Evolutionary conservation across 129 eudicot species (phyloP).

Genomic region (Escallonia herrerae): DNA sequence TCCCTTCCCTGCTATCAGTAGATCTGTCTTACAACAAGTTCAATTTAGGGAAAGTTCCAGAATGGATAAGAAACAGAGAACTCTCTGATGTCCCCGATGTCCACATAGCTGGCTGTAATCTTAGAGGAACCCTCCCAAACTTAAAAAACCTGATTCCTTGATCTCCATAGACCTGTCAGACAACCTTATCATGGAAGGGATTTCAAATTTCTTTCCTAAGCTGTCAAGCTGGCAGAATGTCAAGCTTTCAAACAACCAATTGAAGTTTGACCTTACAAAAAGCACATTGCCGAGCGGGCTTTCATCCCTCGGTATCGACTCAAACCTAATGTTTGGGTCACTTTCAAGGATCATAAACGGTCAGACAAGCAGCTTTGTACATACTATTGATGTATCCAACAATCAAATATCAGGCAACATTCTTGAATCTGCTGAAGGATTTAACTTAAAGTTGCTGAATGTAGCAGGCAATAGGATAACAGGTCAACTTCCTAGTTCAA

Average conservation of each 20-base stretch:
- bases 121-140: too few species aligned
- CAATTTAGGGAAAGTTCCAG: too few species aligned
- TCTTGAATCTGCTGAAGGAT: constrained; percentile 31
- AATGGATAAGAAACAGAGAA: too few species aligned
- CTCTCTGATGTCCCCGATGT: too few species aligned
- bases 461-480: constrained; percentile 48
- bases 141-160: constrained; percentile 52
- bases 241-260: constrained; percentile 64
- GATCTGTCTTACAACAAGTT: too few species aligned
- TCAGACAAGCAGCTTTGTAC: too few species aligned
- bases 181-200: constrained; percentile 59
- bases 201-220: constrained; percentile 40
- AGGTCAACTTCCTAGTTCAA: constrained; percentile 63
- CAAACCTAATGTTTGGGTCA: constrained; percentile 53
- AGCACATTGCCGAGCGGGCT: constrained; percentile 58
- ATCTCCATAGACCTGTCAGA: constrained; percentile 67
- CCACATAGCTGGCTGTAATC: too few species aligned
- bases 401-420: constrained; percentile 52
- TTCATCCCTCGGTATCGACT: constrained; percentile 52
- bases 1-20: too few species aligned
- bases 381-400: constrained; percentile 65
- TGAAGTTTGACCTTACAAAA: constrained; percentile 42
- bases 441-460: constrained; percentile 40
- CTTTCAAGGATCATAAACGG: too few species aligned
- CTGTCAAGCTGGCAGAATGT: constrained; percentile 55